Evolutionary conservation across 2,329 filamentous ascomycete genomes (phyloP).

Genomic region (Venturia pyrina): DNA sequence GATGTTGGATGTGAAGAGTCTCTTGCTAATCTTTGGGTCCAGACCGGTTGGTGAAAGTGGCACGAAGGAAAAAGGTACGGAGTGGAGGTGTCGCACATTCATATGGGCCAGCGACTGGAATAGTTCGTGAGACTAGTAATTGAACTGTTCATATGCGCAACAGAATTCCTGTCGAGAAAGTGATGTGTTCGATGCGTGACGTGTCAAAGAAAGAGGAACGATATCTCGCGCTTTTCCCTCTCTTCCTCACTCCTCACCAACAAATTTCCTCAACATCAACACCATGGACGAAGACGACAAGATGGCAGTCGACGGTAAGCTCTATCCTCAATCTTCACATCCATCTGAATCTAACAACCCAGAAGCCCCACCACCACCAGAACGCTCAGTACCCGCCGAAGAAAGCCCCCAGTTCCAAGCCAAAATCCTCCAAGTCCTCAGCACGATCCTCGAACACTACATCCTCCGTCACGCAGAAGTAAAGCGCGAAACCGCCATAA

Average conservation of each 20-base stretch:
- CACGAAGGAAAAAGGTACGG: constrained; percentile 69
- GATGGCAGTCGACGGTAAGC: background rate
- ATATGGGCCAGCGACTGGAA: constrained; percentile 60
- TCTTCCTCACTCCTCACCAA: background rate
- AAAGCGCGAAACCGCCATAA: background rate
- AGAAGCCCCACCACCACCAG: background rate
- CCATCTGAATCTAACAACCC: background rate
- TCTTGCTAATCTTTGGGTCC: background rate
- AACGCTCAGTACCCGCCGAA: background rate
- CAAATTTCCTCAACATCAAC: background rate
- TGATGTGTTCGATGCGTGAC: background rate
- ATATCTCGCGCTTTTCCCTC: background rate
- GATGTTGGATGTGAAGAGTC: background rate
- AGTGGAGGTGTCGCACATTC: constrained; percentile 85
- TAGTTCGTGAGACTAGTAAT: constrained; percentile 15
- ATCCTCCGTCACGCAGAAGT: background rate
- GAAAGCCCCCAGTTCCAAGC: background rate
- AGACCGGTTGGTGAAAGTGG: constrained; percentile 77
- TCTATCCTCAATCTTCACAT: background rate
- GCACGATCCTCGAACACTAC: background rate
- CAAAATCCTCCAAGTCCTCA: background rate
- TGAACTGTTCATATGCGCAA: background rate
- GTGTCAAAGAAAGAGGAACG: background rate
- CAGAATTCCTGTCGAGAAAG: background rate
- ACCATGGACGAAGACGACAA: background rate